These are phyloP conservation scores for Dendryphion nanum DNA, from an alignment of 2,329 filamentous ascomycete genomes.

Conservation along the genomic window DNA sequence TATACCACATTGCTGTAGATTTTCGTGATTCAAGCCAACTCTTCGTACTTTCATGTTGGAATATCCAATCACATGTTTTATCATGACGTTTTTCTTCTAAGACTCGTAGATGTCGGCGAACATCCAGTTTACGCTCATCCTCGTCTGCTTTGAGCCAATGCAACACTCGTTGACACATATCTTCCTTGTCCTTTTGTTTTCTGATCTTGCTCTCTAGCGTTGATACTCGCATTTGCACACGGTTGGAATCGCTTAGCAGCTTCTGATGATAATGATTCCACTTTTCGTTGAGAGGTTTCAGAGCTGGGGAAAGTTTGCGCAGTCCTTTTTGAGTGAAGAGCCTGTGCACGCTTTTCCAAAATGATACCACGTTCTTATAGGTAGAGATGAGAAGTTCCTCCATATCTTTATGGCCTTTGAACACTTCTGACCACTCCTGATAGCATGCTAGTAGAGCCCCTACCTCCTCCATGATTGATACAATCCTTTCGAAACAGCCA, in stretches of 20 bases:
- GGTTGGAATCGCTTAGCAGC: constrained; percentile 4
- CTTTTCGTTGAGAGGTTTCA: constrained; percentile 5
- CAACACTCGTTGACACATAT: constrained; percentile 1
- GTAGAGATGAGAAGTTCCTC: constrained; percentile 4
- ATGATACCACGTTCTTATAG: constrained; percentile 7
- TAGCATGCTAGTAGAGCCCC: constrained; percentile 4
- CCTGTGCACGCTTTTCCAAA: constrained; percentile 5
- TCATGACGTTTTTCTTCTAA: constrained; percentile 2
- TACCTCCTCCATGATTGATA: constrained; percentile 7
- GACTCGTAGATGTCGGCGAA: constrained; percentile 2
- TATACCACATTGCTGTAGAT: constrained; percentile 5
- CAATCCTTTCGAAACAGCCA: constrained; percentile 6
- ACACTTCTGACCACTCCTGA: constrained; percentile 1
- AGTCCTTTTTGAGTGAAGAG: constrained; percentile 1
- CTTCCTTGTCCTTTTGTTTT: constrained; percentile 1
- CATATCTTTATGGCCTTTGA: constrained; percentile 3
- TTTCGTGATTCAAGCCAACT: constrained; percentile 2
- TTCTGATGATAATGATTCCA: constrained; percentile 7
- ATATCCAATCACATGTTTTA: constrained; percentile 6
- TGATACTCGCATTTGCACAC: constrained; percentile 1
- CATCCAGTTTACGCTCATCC: constrained; percentile 6
- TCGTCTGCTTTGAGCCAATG: constrained; percentile 6
- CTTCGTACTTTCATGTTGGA: constrained; percentile 3
- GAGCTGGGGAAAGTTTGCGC: constrained; percentile 1
- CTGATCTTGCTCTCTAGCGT: constrained; percentile 3